Base-by-base conservation (phyloP, 148 eudicot genomes). In the Chenopodium formosanum region DNA sequence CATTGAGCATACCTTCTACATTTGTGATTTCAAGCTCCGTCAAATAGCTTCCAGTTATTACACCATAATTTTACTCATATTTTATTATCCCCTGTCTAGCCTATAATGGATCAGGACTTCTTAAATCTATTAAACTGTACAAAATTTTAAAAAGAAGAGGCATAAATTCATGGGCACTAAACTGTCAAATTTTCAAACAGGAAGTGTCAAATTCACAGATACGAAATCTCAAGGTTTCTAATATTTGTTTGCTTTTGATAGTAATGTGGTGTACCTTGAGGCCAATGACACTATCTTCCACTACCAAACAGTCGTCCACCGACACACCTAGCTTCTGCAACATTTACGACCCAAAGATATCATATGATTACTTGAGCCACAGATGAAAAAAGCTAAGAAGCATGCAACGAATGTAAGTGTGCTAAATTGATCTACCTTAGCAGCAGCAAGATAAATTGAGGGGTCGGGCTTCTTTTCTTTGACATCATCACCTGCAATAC, bases 401-500 rank as follows among this genome's bases (percentile, higher is more conserved):
- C 79, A 60, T 44, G 7, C 48, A 69, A 22, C 8, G 64, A 2
- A 75, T 68, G 69, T 29, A 48, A 4, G 32, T 16, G 7, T 37
- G 27, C 48, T 34, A 56, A 23, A 32, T 50, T 65, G 58, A 75
- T 82, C 75, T 79, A 96, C 99, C 94, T 89, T 84, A 27, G 91
- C 87, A 74, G 99, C 98, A 70, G 97, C 86, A 65, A 92, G 19
- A 84, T 96, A 96, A 37, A 96, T 96, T 25, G 94, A 90, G 65
- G 99, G 99, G 87, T 96, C 93, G 6, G 99, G 99, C 81, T 96
- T 96, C 91, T 96, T 96, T 88, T 91, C 90, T 85, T 96, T 94
- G 69, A 96, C 99, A 85, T 96, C 99, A 87, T 96, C 99, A 44
- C 99, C 99, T 96, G 84, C 66, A 84, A 73, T 31, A 76, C 50